phyloP scores from a whole-genome alignment of 331 rosid species.

The Stylosanthes scabra region DNA sequence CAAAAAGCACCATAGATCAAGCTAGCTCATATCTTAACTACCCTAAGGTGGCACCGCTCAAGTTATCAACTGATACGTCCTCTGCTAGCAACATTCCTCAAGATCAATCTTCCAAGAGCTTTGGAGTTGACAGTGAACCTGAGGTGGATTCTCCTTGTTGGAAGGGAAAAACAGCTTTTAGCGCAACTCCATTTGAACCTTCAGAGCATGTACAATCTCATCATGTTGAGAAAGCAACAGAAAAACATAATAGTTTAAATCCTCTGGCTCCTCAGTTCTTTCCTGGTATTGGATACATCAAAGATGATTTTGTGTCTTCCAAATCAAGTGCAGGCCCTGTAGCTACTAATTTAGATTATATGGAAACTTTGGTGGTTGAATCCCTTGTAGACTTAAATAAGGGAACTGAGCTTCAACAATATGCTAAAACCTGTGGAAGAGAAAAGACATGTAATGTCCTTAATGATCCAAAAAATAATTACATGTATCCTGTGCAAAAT shows the following conservation, averaged over 20 bases:
- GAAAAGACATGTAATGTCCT: constrained; percentile 35
- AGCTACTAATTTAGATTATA: constrained; percentile 38
- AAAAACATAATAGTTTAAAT: constrained; percentile 58
- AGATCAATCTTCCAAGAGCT: constrained; percentile 26
- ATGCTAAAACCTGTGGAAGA: constrained; percentile 35
- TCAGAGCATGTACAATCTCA: constrained; percentile 38
- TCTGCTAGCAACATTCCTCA: constrained; percentile 34
- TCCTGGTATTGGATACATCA: constrained; percentile 49
- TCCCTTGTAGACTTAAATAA: constrained; percentile 33
- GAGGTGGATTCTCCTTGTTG: constrained; percentile 79
- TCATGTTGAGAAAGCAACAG: constrained; percentile 42
- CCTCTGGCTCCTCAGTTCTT: constrained; percentile 73
- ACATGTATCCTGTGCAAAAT: constrained; percentile 34
- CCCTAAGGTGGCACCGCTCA: constrained; percentile 33
- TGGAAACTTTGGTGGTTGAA: constrained; percentile 40
- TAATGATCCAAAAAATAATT: constrained; percentile 41
- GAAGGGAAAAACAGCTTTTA: constrained; percentile 54
- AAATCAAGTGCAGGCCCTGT: constrained; percentile 36
- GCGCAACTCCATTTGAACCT: constrained; percentile 43
- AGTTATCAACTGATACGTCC: constrained; percentile 32
- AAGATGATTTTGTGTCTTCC: constrained; percentile 47
- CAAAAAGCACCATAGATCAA: constrained; percentile 32
- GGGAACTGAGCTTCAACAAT: constrained; percentile 43
- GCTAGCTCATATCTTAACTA: constrained; percentile 21
- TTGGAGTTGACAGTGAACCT: constrained; percentile 54